Percentiles rank a stretch among this genome's conserved stretches.
Evolutionary conservation across 495 filamentous ascomycete species (phyloP).

Genomic region (Astrocystis sublimbata): DNA sequence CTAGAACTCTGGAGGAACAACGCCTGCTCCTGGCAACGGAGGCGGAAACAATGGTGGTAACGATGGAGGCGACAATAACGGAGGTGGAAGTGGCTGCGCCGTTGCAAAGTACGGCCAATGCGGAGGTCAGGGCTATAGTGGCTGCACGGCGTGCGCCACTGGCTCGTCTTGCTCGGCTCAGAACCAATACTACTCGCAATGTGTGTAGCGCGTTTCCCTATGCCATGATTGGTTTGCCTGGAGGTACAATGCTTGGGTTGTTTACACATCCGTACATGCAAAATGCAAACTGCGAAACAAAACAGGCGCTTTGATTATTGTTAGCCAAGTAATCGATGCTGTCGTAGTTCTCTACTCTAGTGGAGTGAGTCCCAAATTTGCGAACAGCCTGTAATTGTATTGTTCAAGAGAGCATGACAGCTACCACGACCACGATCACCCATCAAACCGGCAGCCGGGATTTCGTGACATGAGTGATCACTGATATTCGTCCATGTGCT

Average conservation of each 20-base stretch:
- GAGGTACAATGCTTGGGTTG: not conserved
- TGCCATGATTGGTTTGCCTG: not conserved
- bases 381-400: no score
- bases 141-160: constrained; percentile 43
- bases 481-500: not conserved
- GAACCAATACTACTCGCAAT: constrained; percentile 52
- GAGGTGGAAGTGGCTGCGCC: constrained; percentile 5
- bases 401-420: no score
- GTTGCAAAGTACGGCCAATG: constrained; percentile 46
- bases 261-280: not conserved
- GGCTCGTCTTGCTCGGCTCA: constrained; percentile 42
- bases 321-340: no score
- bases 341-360: no score
- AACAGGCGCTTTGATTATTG: not conserved
- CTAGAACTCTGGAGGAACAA: not conserved
- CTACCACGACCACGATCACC: no score
- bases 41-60: not conserved
- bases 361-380: no score
- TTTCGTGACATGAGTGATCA: no score
- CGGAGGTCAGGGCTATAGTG: constrained; percentile 48
- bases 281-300: not conserved
- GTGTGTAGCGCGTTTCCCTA: constrained; percentile 27
- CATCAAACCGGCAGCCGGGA: not conserved
- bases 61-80: not conserved
- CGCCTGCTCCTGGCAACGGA: not conserved